Evolutionary conservation across 768 basidiomycete species (phyloP), one percentile per base, ranked within the genome.

Genomic region (Pluteus cervinus): DNA sequence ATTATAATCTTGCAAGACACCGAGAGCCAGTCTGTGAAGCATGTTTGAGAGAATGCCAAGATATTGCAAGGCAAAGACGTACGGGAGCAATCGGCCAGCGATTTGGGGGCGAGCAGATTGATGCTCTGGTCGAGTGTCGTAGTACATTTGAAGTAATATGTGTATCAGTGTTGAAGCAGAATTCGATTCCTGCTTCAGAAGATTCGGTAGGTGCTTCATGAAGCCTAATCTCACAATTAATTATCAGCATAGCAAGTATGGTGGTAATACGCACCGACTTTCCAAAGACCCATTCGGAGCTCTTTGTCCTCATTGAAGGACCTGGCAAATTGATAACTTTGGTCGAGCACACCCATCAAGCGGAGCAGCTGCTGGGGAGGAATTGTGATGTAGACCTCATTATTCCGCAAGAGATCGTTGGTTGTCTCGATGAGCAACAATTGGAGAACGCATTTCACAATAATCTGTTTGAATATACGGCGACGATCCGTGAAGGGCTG

Each of bases 261-360:
- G 31, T 16, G 33, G 10, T 23, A 81, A 93, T 62, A 32, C 40
- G 7, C 44, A 90, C 93, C 94, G 51, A 97, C 96, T 96, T 94
- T 98, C 96, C 96, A 99, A 40, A 99, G 66, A 4, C 88, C 92
- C 31, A 91, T 97, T 10, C 96, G 76, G 23, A 99, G 71, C 33
- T 98, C 96, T 65, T 94, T 96, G 59, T 98, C 92, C 35, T 96
- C 96, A 54, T 99, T 99, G 69, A 99, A 99, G 61, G 81, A 79
- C 40, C 93, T 77, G 8, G 96, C 96, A 52, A 99, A 99, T 54
- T 91, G 89, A 65, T 98, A 99, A 49, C 90, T 93, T 50, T 98
- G 91, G 57, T 96, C 91, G 36, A 99, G 73, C 14, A 93, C 89
- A 24, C 86, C 85, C 89, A 97, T 96, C 59, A 99, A 71, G 25